A percentile compares a stretch with the other conserved stretches of the same genome.
phyloP scores from a whole-genome alignment of 2,329 filamentous ascomycete genomes.

The Fusarium zealandicum region DNA sequence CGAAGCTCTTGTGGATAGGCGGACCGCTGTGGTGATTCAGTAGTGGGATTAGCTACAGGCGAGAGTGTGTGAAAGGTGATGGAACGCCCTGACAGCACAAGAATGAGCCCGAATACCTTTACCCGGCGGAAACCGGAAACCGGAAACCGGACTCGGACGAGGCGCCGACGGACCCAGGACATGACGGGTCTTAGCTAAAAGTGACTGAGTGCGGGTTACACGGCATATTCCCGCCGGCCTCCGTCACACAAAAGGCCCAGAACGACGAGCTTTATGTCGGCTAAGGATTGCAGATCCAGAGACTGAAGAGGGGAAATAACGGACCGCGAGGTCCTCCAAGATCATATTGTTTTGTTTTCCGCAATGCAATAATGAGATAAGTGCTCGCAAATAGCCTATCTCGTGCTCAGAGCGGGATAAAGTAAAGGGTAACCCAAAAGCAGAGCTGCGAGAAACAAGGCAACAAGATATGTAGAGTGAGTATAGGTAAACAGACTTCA shows the following conservation, averaged over 20 bases:
- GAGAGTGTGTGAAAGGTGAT: background rate
- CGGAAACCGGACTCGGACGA: slow-evolving; percentile 5
- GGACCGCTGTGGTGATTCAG: slow-evolving; percentile 2
- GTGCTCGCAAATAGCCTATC: slow-evolving; percentile 8
- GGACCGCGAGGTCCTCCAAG: background rate
- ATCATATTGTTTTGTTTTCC: slow-evolving; percentile 5
- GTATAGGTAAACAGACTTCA: background rate
- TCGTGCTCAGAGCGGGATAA: slow-evolving; percentile 8
- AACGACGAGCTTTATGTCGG: slow-evolving; percentile 10
- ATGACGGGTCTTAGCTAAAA: too few species aligned
- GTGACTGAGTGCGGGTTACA: slow-evolving; percentile 18
- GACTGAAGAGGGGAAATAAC: background rate
- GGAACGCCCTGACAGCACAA: background rate
- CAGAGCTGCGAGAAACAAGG: slow-evolving; percentile 14
- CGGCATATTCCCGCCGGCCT: slow-evolving; percentile 4
- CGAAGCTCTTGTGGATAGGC: background rate
- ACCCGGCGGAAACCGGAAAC: background rate
- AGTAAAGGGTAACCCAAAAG: slow-evolving; percentile 16
- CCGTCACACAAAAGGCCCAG: slow-evolving; percentile 9
- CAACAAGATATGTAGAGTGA: background rate
- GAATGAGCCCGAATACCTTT: background rate
- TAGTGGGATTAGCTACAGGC: background rate
- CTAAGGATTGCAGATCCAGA: background rate
- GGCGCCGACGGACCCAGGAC: background rate
- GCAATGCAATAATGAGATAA: background rate